These are phyloP conservation scores for Acrocalymma vagum DNA, from an alignment of 2,329 filamentous ascomycete genomes.

Conservation along the genomic window DNA sequence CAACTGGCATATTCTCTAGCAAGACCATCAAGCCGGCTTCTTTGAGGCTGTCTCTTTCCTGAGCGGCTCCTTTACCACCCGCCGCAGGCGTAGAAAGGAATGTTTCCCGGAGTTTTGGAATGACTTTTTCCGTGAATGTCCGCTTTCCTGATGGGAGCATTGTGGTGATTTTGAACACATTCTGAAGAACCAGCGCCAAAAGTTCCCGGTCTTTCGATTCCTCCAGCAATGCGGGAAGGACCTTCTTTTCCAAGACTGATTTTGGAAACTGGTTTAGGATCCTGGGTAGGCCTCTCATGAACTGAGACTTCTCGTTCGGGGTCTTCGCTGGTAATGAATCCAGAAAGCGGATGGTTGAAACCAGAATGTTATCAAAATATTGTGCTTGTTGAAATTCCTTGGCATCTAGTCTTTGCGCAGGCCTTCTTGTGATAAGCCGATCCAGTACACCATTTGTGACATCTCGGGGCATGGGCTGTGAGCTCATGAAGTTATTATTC, in stretches of 20 bases:
- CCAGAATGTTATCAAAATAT: conserved; percentile 96
- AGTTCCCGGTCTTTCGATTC: conserved; percentile 94
- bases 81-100: conserved; percentile 69
- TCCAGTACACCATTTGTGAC: conserved; percentile 80
- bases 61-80: conserved; percentile 53
- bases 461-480: conserved; percentile 80
- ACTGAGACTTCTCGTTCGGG: conserved; percentile 86
- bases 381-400: conserved; percentile 93
- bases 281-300: conserved; percentile 86
- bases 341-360: conserved; percentile 94
- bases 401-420: conserved; percentile 86
- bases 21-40: conserved; percentile 93
- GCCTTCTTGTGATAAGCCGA: conserved; percentile 83
- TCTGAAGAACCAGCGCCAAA: conserved; percentile 84
- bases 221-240: conserved; percentile 86
- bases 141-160: conserved; percentile 76
- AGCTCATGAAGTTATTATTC: conserved; percentile 85
- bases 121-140: conserved; percentile 83
- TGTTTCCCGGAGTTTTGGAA: conserved; percentile 84
- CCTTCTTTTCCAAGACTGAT: conserved; percentile 92
- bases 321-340: conserved; percentile 93
- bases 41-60: conserved; percentile 80
- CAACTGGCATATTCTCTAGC: conserved; percentile 79
- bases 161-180: conserved; percentile 88
- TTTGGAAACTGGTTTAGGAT: conserved; percentile 93